Evolutionary conservation across 305 asterid species (phyloP), one percentile per base, ranked within the genome.

Genomic region (Solanum hybrid): DNA sequence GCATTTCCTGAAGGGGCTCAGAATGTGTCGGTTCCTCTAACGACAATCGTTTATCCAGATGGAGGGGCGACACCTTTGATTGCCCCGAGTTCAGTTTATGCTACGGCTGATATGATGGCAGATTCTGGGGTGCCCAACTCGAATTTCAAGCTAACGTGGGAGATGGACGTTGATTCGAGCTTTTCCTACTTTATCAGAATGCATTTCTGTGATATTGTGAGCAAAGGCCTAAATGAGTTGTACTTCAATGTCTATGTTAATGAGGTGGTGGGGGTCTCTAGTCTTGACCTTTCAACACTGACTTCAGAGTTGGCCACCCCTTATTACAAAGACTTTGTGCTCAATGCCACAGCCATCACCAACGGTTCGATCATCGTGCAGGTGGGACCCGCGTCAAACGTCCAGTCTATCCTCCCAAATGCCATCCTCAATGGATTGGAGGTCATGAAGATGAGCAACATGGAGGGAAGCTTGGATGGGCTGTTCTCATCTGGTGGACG

Each of bases 171-270:
- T 80, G 99, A 97, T 90, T 95, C 99, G 3, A 92, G 94, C 90
- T 97, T 96, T 87, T 94, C 98, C 4, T 96, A 97, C 89, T 79
- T 94, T 75, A 92, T 97, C 51, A 93, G 99, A 27, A 91, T 96
- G 79, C 99, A 96, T 88, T 97, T 97, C 71, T 97, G 99, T 78
- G 99, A 97, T 22, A 97, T 96, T n/a, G 95, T 94, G 79, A 96
- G 99, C 88, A 93, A 81, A 31, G 95, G 91, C 13, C 90, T 95
- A 3, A 94, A 96, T 71, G 96, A 96, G 97, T 96, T 97, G 14
- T 96, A 96, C 95, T 97, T 97, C 94, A 96, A 96, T 85, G 95
- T 97, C 10, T 97, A 97, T 87, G 37, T 97, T 71, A 97, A 97
- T 51, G 97, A 94, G 16, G 66, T 93, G 9, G 37, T 81, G 2